Conservation (phyloP, 2,329 filamentous ascomycete species). For the Alternaria burnsii region DNA sequence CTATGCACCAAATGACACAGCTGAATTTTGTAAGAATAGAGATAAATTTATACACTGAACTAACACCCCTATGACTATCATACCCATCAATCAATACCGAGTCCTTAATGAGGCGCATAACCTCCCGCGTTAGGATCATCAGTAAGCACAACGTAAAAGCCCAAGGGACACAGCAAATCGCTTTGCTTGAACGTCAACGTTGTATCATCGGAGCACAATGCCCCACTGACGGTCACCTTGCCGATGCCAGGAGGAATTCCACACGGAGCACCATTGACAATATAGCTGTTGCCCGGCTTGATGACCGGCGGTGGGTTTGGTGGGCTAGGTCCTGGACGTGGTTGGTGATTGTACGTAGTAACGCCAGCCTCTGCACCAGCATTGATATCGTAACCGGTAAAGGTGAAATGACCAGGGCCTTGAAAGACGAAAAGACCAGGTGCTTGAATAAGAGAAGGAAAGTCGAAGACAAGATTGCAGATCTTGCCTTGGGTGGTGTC, state of each 20-base stretch:
- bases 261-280: conserved; percentile 35
- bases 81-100: background rate
- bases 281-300: conserved; percentile 34
- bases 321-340: conserved; percentile 25
- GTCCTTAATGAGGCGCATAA: background rate
- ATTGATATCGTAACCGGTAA: conserved; percentile 34
- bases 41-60: background rate
- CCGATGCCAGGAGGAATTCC: conserved; percentile 29
- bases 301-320: conserved; percentile 30
- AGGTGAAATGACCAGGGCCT: conserved; percentile 34
- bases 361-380: conserved; percentile 25
- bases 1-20: background rate
- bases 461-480: conserved; percentile 44
- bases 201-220: conserved; percentile 35
- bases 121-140: conserved; percentile 24
- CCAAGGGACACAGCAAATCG: conserved; percentile 30
- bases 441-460: conserved; percentile 26
- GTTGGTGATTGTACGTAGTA: conserved; percentile 39
- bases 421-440: conserved; percentile 40
- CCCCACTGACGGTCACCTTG: conserved; percentile 29
- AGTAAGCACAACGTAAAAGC: conserved; percentile 38
- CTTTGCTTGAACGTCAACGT: conserved; percentile 34
- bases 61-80: background rate
- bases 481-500: conserved; percentile 34
- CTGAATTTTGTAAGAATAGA: background rate